These are phyloP conservation scores for Magnolia changhungtana DNA, from an alignment of 164 flowering plant species.

Conservation along the genomic window DNA sequence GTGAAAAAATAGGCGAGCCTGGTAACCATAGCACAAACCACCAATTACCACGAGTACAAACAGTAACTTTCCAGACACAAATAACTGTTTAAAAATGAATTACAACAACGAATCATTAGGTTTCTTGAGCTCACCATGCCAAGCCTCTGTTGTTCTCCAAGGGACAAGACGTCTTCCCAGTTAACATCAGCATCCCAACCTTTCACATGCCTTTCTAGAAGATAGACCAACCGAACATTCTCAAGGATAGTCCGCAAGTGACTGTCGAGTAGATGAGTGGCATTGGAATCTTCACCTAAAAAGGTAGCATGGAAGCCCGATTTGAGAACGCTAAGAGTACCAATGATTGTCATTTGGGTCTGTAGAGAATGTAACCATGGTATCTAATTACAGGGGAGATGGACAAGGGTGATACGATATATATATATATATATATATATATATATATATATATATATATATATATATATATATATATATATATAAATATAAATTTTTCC, in stretches of 20 bases:
- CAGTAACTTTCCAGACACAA: not conserved
- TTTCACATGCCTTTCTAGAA: constrained; percentile 74
- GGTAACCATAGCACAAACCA: constrained; percentile 13
- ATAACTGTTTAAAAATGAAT: not conserved
- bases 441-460: too few species aligned
- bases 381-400: not conserved
- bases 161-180: constrained; percentile 96
- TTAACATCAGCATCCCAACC: constrained; percentile 80
- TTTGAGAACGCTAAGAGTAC: not conserved
- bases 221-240: constrained; percentile 75
- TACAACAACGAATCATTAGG: not conserved
- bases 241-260: constrained; percentile 68
- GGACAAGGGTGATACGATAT: not conserved
- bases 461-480: too few species aligned
- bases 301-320: not conserved
- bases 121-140: constrained; percentile 76
- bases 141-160: constrained; percentile 96
- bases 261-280: constrained; percentile 38
- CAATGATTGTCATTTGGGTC: not conserved
- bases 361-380: not conserved
- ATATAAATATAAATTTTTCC: too few species aligned
- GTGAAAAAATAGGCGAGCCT: constrained; percentile 98
- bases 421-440: too few species aligned
- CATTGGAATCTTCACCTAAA: constrained; percentile 39
- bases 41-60: not conserved